Conservation (phyloP, 2,329 filamentous ascomycete species). For the Aspergillus sclerotialis region DNA sequence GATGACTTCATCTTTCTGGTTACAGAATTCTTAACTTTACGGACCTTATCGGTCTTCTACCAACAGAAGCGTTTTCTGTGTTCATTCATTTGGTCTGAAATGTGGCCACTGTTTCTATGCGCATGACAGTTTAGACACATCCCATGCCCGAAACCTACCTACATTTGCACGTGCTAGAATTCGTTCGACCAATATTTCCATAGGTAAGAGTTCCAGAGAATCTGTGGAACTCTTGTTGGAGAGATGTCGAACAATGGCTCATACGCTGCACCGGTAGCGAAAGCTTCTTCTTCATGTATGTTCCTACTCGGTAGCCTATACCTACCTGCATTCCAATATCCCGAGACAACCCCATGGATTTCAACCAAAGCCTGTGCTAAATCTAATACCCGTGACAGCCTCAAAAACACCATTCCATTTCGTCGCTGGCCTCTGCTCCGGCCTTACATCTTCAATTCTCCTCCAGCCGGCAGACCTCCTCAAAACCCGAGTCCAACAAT, state of each 20-base stretch:
- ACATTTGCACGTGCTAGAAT: too few relatives aligned
- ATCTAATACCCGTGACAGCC: too few relatives aligned
- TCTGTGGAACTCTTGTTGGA: conserved; percentile 4
- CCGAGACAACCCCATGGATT: neutral
- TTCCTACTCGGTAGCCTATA: conserved; percentile 2
- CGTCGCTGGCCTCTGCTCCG: conserved; percentile 77
- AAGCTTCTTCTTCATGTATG: conserved; percentile 25
- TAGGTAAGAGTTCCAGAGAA: conserved; percentile 3
- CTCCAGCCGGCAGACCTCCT: conserved; percentile 93
- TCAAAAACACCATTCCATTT: conserved; percentile 66
- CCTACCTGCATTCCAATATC: neutral
- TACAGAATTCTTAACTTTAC: too few relatives aligned
- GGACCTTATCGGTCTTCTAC: too few relatives aligned
- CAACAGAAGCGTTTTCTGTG: too few relatives aligned
- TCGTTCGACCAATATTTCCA: neutral
- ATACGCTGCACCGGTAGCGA: conserved; percentile 21
- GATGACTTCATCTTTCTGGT: too few relatives aligned
- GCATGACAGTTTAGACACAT: too few relatives aligned
- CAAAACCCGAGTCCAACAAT: conserved; percentile 93
- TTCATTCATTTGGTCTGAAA: too few relatives aligned
- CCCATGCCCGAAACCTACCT: too few relatives aligned
- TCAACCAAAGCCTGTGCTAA: too few relatives aligned
- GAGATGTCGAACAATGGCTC: conserved; percentile 26
- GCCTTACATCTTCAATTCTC: conserved; percentile 78
- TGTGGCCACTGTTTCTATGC: too few relatives aligned